Evolutionary conservation across 371 early-diverging fungal species (phyloP), one percentile per base, ranked within the genome.

Genomic region (Mucor velutinosus): DNA sequence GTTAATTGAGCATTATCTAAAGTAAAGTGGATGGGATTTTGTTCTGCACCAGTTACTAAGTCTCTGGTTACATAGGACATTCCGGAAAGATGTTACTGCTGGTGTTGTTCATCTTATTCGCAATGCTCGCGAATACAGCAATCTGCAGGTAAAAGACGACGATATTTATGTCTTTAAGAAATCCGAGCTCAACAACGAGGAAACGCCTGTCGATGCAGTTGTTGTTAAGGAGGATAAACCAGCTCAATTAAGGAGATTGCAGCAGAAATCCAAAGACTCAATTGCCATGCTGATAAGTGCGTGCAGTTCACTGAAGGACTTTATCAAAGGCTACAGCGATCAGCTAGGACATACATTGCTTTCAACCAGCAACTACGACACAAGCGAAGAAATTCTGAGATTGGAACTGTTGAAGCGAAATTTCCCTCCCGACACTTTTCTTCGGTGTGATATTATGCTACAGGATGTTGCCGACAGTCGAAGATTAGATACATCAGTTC

Each of bases 381-480:
- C 66, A 0, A 76, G 73, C 39, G 57, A 67, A 29, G 82, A 81
- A 58, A 61, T 72, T 2, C 62, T 39, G 14, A 33, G 35, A 27
- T 29, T 82, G 4, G 82, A 82, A 19, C 41, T 76, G 27, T 29
- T 82, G 32, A 82, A 82, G 15, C 58, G 60, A 15, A 69, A 75
- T 17, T 82, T 82, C 23, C 76, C 78, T 2, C 60, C 69, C 12
- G 64, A 76, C 14, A 65, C 72, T 21, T 72, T 82, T 55, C 59
- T 57, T 37, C 57, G 60, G 11, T 82, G 82, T 30, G 82, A 82
- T 73, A 65, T 79, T 7, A 82, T 82, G 82, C 51, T 82, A 15
- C 71, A 69, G 30, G 82, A 82, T 55, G 53, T 82, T 7, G 70
- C 66, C 19, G 73, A 73, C 15, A 72, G 76, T 56, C 68, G 62